These are phyloP conservation scores for Aspergillus intermedius DNA, from an alignment of 2,329 filamentous ascomycete species.

Conservation along the genomic window DNA sequence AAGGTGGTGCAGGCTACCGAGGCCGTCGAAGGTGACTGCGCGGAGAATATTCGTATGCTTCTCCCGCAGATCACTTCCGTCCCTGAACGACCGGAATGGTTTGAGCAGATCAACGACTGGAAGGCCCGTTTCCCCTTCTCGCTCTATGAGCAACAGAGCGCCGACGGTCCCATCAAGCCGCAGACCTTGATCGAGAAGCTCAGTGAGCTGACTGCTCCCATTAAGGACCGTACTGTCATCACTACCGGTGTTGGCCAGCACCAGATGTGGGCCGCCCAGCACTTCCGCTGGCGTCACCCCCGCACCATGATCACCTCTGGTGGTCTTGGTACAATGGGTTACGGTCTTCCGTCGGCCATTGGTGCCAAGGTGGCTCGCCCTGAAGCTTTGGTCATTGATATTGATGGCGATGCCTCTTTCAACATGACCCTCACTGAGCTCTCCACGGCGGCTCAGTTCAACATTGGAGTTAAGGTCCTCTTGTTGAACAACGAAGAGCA, in stretches of 20 bases:
- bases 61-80: slow-evolving; percentile 63
- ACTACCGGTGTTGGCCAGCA: slow-evolving; percentile 94
- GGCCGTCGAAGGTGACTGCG: slow-evolving; percentile 88
- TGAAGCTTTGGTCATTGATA: slow-evolving; percentile 84
- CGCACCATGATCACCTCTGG: slow-evolving; percentile 95
- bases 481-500: slow-evolving; percentile 96
- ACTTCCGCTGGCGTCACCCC: slow-evolving; percentile 89
- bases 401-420: slow-evolving; percentile 98
- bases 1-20: slow-evolving; percentile 97
- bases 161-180: slow-evolving; percentile 80
- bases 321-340: slow-evolving; percentile 94
- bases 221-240: slow-evolving; percentile 80
- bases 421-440: slow-evolving; percentile 98
- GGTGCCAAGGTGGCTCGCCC: slow-evolving; percentile 82
- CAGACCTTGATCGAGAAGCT: slow-evolving; percentile 88
- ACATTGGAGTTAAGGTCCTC: slow-evolving; percentile 93
- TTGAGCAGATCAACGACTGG: slow-evolving; percentile 81
- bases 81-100: slow-evolving; percentile 74
- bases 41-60: slow-evolving; percentile 67
- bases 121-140: slow-evolving; percentile 83
- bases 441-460: slow-evolving; percentile 86
- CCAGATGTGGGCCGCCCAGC: slow-evolving; percentile 98
- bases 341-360: slow-evolving; percentile 86
- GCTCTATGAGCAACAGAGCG: slow-evolving; percentile 70
- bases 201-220: slow-evolving; percentile 70